phyloP scores from a whole-genome alignment of 345 rosid genomes.

The Citrus maxima region DNA sequence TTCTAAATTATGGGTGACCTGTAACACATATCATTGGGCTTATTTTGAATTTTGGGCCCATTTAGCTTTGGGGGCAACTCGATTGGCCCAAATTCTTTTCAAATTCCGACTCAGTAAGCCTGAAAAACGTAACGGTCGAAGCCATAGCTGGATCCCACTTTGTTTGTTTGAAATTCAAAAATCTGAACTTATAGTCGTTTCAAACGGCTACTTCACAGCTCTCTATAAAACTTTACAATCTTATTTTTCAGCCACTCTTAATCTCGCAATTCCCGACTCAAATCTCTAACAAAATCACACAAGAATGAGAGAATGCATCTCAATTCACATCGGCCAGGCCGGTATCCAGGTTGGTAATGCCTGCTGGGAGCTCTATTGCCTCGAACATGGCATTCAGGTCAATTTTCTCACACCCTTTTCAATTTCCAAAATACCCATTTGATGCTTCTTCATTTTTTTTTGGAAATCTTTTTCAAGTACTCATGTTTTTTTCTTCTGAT shows the following conservation, averaged over 20 bases:
- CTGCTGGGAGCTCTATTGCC: conserved; percentile 19
- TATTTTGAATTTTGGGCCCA: background rate
- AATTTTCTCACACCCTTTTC: background rate
- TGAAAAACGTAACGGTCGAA: background rate
- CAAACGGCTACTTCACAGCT: background rate
- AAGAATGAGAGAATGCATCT: conserved; percentile 19
- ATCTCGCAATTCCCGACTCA: background rate
- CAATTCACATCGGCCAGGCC: conserved; percentile 16
- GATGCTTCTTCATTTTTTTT: background rate
- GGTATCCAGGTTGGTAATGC: conserved; percentile 20
- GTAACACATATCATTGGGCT: background rate
- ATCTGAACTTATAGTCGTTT: background rate
- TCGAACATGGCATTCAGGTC: conserved; percentile 18
- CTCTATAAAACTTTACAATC: background rate
- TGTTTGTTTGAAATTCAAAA: background rate
- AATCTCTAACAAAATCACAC: background rate
- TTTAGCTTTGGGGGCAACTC: background rate
- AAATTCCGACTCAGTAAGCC: background rate
- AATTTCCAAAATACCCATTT: background rate
- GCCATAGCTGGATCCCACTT: conserved; percentile 3
- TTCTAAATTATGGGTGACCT: background rate
- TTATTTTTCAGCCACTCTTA: background rate
- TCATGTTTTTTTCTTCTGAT: background rate
- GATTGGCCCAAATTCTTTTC: background rate
- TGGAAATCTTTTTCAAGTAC: background rate